Conservation (phyloP, 306 rosid genomes). For the Trichosanthes cucumerina region DNA sequence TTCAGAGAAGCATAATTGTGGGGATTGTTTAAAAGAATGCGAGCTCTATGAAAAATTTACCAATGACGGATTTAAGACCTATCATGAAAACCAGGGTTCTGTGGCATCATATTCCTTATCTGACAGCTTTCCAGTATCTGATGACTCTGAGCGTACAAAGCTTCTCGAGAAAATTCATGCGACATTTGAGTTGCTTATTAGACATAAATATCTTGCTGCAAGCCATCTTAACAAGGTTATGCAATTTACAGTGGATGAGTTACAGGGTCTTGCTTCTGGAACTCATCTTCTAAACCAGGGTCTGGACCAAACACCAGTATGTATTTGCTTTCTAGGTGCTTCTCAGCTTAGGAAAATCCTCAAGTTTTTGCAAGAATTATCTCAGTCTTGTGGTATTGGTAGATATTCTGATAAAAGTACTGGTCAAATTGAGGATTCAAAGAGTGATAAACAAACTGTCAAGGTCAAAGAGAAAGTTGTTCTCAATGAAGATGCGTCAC, state of each 20-base stretch:
- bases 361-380: conserved; percentile 79
- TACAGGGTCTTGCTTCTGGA: conserved; percentile 61
- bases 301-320: conserved; percentile 64
- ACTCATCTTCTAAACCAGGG: conserved; percentile 67
- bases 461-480: conserved; percentile 66
- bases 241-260: conserved; percentile 68
- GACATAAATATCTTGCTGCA: conserved; percentile 67
- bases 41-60: conserved; percentile 23
- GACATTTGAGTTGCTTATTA: conserved; percentile 58
- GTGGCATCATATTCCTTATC: conserved; percentile 21
- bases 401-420: conserved; percentile 52
- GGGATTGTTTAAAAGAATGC: conserved; percentile 21
- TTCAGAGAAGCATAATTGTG: conserved; percentile 31
- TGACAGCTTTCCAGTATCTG: conserved; percentile 70
- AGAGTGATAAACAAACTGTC: conserved; percentile 27
- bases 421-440: conserved; percentile 37
- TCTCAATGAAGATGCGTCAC: conserved; percentile 71
- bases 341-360: conserved; percentile 69
- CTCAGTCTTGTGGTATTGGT: conserved; percentile 67
- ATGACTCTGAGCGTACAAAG: conserved; percentile 65
- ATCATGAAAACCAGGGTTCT: conserved; percentile 30
- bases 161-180: conserved; percentile 77
- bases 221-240: conserved; percentile 78
- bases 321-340: conserved; percentile 87
- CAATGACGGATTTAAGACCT: conserved; percentile 27